Percentiles rank a stretch among this genome's conserved stretches.
phyloP scores from a whole-genome alignment of 352 stramenopile genomes.

The Phytopythium litorale region DNA sequence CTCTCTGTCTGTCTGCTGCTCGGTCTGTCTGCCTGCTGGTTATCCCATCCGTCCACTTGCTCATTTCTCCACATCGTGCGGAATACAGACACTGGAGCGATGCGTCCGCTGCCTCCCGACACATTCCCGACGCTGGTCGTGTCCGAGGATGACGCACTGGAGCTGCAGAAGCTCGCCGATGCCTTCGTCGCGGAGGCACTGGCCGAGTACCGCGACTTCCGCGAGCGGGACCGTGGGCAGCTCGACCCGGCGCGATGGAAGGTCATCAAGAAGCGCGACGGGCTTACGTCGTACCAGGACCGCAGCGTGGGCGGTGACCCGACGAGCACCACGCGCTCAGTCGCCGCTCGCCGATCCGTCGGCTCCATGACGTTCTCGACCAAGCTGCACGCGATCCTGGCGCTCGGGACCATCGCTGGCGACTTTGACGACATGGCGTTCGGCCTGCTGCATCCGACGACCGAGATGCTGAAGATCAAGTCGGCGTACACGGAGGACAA shows the following conservation, averaged over 20 bases:
- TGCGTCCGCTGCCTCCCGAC: conserved; percentile 16
- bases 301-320: conserved; percentile 10
- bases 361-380: conserved; percentile 28
- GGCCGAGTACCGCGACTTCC: conserved; percentile 32
- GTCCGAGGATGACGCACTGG: conserved; percentile 23
- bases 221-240: conserved; percentile 16
- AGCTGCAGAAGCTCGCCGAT: conserved; percentile 20
- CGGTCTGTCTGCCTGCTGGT: neutral
- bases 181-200: conserved; percentile 32
- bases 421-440: conserved; percentile 61
- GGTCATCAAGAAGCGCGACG: conserved; percentile 25
- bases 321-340: conserved; percentile 4
- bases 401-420: conserved; percentile 22
- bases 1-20: too few relatives aligned
- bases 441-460: conserved; percentile 42
- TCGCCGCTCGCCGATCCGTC: conserved; percentile 14
- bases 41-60: neutral
- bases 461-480: conserved; percentile 48
- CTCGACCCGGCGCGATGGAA: conserved; percentile 38
- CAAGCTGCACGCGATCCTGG: conserved; percentile 27
- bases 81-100: neutral
- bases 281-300: conserved; percentile 22
- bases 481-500: conserved; percentile 44
- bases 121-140: conserved; percentile 34
- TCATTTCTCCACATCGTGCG: neutral